These are phyloP conservation scores for Cochlearia excelsa DNA, from an alignment of 345 rosid genomes.

Conservation along the genomic window DNA sequence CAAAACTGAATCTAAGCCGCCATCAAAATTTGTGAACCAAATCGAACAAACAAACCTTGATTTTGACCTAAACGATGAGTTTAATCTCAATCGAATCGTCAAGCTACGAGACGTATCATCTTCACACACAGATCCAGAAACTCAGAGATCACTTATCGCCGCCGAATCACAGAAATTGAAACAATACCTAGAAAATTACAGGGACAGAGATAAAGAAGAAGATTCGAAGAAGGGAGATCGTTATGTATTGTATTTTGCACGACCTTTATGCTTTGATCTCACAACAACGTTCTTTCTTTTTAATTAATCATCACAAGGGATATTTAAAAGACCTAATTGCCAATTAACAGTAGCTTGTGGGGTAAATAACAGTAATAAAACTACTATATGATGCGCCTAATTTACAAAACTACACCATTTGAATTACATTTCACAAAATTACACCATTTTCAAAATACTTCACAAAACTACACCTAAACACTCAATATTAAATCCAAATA, in stretches of 20 bases:
- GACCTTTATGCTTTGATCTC: conserved; percentile 42
- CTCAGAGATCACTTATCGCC: too few species aligned
- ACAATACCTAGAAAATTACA: conserved; percentile 2
- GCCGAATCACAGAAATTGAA: conserved; percentile 9
- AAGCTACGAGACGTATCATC: conserved; percentile 9
- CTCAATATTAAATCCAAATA: too few species aligned
- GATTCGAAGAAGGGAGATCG: conserved; percentile 19
- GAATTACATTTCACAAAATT: too few species aligned
- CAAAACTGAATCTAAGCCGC: conserved; percentile 24
- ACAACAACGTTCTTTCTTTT: conserved; percentile 31
- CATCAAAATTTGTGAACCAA: conserved; percentile 8
- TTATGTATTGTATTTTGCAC: not conserved
- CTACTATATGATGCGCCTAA: too few species aligned
- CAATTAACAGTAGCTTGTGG: too few species aligned
- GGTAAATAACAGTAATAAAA: too few species aligned
- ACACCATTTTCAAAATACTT: too few species aligned
- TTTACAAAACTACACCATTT: too few species aligned
- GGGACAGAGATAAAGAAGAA: not conserved
- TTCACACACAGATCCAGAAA: conserved; percentile 13
- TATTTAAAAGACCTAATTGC: too few species aligned
- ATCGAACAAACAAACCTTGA: conserved; percentile 32
- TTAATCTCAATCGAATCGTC: conserved; percentile 20
- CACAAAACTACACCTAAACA: too few species aligned
- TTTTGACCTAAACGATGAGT: conserved; percentile 23
- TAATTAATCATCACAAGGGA: not conserved